Base-by-base conservation (phyloP, 2,329 filamentous ascomycete species). In the Hymenoscyphus scutula region DNA sequence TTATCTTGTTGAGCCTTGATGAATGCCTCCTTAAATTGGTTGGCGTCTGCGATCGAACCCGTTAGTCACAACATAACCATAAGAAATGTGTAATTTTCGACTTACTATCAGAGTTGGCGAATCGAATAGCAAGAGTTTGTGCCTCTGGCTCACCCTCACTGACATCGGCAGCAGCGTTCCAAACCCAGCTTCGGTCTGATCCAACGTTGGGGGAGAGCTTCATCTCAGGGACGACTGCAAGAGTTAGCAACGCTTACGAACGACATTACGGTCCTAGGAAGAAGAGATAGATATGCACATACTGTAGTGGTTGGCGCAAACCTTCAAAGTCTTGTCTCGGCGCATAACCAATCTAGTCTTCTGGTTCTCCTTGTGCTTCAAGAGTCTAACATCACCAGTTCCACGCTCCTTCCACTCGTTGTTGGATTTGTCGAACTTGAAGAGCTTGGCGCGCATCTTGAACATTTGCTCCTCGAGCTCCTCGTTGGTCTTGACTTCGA, bases 231-330 rank as follows among this genome's bases (percentile, higher is more conserved):
- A 96, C 92, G 75, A 99, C 93, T 96, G 71, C 48, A 58, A 25
- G 55, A 62, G n/a, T 56, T 32, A 54, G 17, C 48, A 38, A 30
- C 11, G 32, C 38, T 30, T 34, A 10, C 53, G n/a, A 29, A 30
- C 6, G 13, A n/a, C 4, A 15, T 37, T 5, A 23, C 37, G 2
- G 19, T 51, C 45, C 45, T 13, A 23, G 45, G 19, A 10, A 23
- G 19, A 23, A 23, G 19, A 3, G 25, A 48, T 25, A 51, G 45
- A 51, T 51, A 51, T 25, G 45, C 8, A 81, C 90, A 74, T 88
- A 97, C 93, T 89, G 81, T 99, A 99, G 85, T 99, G 95, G 84
- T 99, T 99, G 76, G 95, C 95, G 89, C 95, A 99, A 80, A 99
- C 95, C 86, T 99, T 99, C 82, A 98, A 88, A 65, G 95, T 99